A percentile compares a stretch with the other conserved stretches of the same genome.
Evolutionary conservation across 768 basidiomycete species (phyloP).

Genomic region (Candolleomyces aberdarensis): DNA sequence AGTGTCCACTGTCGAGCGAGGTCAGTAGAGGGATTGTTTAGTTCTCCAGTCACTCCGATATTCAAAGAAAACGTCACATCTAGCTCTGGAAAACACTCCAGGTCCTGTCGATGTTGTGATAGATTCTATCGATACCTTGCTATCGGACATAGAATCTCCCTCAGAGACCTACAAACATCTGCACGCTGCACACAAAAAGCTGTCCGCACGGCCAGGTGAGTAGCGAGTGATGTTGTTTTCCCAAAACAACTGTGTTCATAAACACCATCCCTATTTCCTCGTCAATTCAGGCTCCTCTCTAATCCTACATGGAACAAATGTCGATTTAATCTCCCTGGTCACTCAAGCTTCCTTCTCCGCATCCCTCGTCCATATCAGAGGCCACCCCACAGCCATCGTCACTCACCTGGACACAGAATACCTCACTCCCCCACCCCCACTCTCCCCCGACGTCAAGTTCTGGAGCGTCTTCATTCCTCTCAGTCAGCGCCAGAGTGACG

Average conservation of each 20-base stretch:
- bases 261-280: not conserved
- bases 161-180: constrained; percentile 54
- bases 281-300: constrained; percentile 46
- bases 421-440: constrained; percentile 66
- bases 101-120: constrained; percentile 61
- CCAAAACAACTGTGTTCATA: not conserved
- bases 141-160: constrained; percentile 53
- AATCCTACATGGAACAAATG: constrained; percentile 52
- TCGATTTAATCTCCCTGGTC: constrained; percentile 50
- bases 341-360: constrained; percentile 62
- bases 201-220: constrained; percentile 52
- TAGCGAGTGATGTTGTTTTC: constrained; percentile 5
- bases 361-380: constrained; percentile 57
- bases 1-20: constrained; percentile 38
- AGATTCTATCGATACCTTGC: constrained; percentile 70
- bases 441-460: constrained; percentile 64
- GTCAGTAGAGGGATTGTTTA: constrained; percentile 19
- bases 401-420: constrained; percentile 67
- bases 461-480: constrained; percentile 76
- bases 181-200: constrained; percentile 38
- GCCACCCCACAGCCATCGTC: constrained; percentile 71
- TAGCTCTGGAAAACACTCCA: constrained; percentile 12
- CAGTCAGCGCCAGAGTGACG: constrained; percentile 57
- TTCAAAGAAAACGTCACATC: not conserved
- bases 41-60: not conserved